Base-by-base conservation (phyloP, 371 early-diverging fungal genomes). In the Zancudomyces culisetae region DNA sequence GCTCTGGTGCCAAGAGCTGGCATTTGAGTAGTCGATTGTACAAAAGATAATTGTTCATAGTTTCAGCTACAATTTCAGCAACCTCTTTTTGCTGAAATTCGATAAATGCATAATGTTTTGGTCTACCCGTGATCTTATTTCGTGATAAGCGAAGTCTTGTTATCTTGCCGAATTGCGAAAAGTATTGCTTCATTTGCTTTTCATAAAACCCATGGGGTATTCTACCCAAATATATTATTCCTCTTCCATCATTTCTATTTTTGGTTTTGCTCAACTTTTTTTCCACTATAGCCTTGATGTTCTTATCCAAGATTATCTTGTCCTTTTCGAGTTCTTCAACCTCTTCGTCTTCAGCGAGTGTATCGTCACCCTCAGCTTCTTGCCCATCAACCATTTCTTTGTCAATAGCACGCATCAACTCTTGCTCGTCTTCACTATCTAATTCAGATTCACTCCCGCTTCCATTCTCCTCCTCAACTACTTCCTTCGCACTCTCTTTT, bases 181-280 rank as follows among this genome's bases (percentile, higher is more conserved):
- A 95, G 69, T 95, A 95, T 0, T 65, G 69, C 48, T 62, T 56
- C 87, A 95, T 88, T 62, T 90, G 80, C 18, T 78, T 65, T 63
- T 95, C 96, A 66, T 90, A 85, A 66, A 95, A 93, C n/a, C 91
- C 91, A 55, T 90, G 87, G 3, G 96, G 96, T 50, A 95, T 82
- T 50, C 85, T 80, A 30, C 90, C 87, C 42, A 95, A 62, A 60
- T 85, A 92, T 15, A 92, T 64, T 18, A 85, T 85, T 52, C 91
- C 90, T 23, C 67, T 61, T 21, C 64, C 56, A 6, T 35, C 10
- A 6, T 35, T 35, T 35, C 6, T 15, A 15, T 35, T 35, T 35
- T 35, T 35, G 10, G 15, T 10, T 35, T 6, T 15, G 6, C 10
- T 15, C 35, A 35, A 35, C 35, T 35, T 35, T 27, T 28, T 49